A percentile compares a stretch with the other conserved stretches of the same genome.
Conservation (phyloP, 1,139 yeast genomes). For the Spathaspora jeffriesii region DNA sequence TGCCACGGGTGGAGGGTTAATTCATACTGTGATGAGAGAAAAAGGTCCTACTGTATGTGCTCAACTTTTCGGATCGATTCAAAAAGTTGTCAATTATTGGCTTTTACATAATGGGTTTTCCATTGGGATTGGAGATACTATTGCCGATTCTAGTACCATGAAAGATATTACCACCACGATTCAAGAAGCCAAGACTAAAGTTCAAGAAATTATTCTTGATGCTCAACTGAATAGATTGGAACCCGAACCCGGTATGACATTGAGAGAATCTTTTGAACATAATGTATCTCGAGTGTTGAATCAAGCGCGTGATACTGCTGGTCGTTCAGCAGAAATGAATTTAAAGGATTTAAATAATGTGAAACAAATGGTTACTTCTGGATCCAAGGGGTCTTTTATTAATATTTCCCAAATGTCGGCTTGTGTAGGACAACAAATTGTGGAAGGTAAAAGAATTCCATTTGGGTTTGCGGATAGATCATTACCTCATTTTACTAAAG, state of each 20-base stretch:
- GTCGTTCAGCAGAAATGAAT: conserved; percentile 97
- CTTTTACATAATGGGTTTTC: conserved; percentile 95
- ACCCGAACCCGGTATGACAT: conserved; percentile 99
- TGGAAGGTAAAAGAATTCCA: conserved; percentile 99
- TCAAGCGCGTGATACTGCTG: conserved; percentile 99
- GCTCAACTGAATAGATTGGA: conserved; percentile 88
- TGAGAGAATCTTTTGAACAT: conserved; percentile 97
- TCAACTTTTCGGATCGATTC: conserved; percentile 87
- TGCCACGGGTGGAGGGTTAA: conserved; percentile 96
- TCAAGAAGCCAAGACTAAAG: conserved; percentile 89
- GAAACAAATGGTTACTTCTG: conserved; percentile 98
- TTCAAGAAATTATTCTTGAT: conserved; percentile 87
- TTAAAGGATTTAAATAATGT: conserved; percentile 94
- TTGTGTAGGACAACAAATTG: conserved; percentile 99
- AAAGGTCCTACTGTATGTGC: conserved; percentile 94
- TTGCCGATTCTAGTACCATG: conserved; percentile 98
- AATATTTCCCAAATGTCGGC: conserved; percentile 99
- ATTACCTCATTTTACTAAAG: conserved; percentile 96
- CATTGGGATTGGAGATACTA: conserved; percentile 99
- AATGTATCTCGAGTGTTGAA: conserved; percentile 93
- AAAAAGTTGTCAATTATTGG: conserved; percentile 97
- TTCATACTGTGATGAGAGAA: conserved; percentile 97
- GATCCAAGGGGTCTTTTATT: conserved; percentile 98
- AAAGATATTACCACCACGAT: conserved; percentile 89
- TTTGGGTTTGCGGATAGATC: conserved; percentile 97